Evolutionary conservation across 2,329 filamentous ascomycete genomes (phyloP).

Genomic region (Daldinia eschscholtzii): DNA sequence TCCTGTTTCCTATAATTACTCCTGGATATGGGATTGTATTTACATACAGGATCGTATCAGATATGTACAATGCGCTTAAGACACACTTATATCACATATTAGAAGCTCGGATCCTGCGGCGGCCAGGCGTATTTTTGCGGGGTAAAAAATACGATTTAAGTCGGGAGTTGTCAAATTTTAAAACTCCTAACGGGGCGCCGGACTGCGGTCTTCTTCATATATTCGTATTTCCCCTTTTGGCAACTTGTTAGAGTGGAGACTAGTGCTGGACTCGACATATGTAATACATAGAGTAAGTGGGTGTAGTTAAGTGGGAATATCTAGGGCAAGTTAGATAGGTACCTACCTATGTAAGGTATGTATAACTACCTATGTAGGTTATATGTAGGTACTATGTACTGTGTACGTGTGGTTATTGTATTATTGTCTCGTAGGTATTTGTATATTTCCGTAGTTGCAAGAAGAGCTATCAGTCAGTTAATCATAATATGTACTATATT

Average conservation of each 20-base stretch:
- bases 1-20: neutral
- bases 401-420: neutral
- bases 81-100: slow-evolving; percentile 4
- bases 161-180: slow-evolving; percentile 37
- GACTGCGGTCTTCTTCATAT: slow-evolving; percentile 21
- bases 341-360: neutral
- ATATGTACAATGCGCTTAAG: slow-evolving; percentile 5
- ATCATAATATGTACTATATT: neutral
- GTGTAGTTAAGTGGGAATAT: slow-evolving; percentile 9
- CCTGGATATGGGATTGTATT: neutral
- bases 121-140: slow-evolving; percentile 35
- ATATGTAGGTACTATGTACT: neutral
- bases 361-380: neutral
- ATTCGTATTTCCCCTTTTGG: slow-evolving; percentile 38
- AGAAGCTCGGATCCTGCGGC: slow-evolving; percentile 35
- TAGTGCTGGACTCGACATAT: slow-evolving; percentile 3
- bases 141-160: slow-evolving; percentile 40
- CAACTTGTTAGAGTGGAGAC: slow-evolving; percentile 38
- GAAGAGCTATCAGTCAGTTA: neutral
- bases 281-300: slow-evolving; percentile 6
- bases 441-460: neutral
- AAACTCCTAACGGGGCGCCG: slow-evolving; percentile 41
- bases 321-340: neutral
- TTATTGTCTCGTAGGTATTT: neutral
- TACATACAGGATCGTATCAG: slow-evolving; percentile 11